phyloP scores from a whole-genome alignment of 78 protist genomes.

The Guillardia theta region DNA sequence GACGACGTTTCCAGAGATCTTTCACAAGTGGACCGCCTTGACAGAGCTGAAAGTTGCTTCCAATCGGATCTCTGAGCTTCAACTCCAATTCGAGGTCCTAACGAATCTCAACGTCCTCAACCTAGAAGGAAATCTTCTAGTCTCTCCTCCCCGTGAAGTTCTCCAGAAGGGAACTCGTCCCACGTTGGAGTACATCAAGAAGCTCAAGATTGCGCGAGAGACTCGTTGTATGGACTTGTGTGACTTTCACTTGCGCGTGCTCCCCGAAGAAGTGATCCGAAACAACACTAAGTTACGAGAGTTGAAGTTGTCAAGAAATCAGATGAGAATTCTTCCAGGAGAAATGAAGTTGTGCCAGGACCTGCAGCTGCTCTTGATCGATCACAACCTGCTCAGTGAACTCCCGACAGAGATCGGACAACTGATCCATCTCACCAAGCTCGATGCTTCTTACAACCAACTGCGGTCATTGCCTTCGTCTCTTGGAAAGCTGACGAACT shows the following conservation, averaged over 20 bases:
- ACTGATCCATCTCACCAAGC: neutral
- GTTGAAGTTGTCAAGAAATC: neutral
- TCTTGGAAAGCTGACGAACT: neutral
- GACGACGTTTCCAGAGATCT: neutral
- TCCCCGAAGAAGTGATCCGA: slow-evolving; percentile 16
- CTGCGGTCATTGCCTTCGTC: neutral
- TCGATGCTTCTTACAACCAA: slow-evolving; percentile 14
- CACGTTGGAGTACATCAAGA: slow-evolving; percentile 10
- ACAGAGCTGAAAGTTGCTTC: neutral
- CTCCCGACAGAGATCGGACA: neutral
- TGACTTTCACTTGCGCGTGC: neutral
- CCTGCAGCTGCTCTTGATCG: neutral
- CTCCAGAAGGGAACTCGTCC: slow-evolving; percentile 19
- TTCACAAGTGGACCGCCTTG: slow-evolving; percentile 15
- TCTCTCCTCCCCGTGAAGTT: slow-evolving; percentile 20
- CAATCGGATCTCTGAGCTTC: slow-evolving; percentile 22
- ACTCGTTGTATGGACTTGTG: neutral
- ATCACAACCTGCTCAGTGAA: neutral
- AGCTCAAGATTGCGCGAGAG: neutral
- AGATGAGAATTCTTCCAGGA: neutral
- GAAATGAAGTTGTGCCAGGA: neutral
- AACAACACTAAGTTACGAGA: neutral
- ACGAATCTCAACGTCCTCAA: neutral
- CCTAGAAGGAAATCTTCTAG: slow-evolving; percentile 32
- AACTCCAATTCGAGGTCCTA: neutral